Evolutionary conservation across 768 basidiomycete species (phyloP), one percentile per base, ranked within the genome.

Genomic region (Hypholoma fasciculare): DNA sequence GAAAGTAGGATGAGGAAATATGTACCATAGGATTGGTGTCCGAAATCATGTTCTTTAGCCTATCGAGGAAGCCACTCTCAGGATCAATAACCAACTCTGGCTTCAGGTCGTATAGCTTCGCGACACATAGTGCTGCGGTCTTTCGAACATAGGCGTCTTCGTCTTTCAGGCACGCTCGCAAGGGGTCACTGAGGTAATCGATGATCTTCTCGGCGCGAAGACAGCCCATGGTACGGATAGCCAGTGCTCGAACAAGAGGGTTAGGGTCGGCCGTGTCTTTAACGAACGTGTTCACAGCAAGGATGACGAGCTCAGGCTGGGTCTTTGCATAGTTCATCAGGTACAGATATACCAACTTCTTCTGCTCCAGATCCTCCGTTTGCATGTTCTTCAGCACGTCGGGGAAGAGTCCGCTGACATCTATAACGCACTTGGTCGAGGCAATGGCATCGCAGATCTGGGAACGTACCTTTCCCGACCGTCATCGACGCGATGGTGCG

Each of bases 361-460:
- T 99, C 78, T 98, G 97, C 73, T 99, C 97, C 54, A 99, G 84
- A 72, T 98, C 96, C 52, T 99, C 96, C 23, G 97, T 98, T 77
- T 98, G 96, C 96, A 95, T 97, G 75, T 98, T 98, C 83, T 97
- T 97, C 69, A 99, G 87, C 30, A 98, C 96, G 74, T 98, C 94
- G 7, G 96, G 96, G 70, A 98, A 98, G 63, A 98, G 85, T 19
- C 96, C 95, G 67, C 89, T 90, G 75, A 94, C 91, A 74, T 94
- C 90, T 91, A 42, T 14, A 6, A 43, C 8, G 37, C 40, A 12
- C 8, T 53, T 49, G 44, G 42, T 58, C 54, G 54, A 37, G 30
- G 49, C 20, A 40, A 27, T 20, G 30, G n/a, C 13, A 44, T 26
- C n/a, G 42, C 44, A 30, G 26, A 44, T 8, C 43, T 16, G 44